phyloP scores from a whole-genome alignment of 768 basidiomycete genomes.

The Boletus bicolor region DNA sequence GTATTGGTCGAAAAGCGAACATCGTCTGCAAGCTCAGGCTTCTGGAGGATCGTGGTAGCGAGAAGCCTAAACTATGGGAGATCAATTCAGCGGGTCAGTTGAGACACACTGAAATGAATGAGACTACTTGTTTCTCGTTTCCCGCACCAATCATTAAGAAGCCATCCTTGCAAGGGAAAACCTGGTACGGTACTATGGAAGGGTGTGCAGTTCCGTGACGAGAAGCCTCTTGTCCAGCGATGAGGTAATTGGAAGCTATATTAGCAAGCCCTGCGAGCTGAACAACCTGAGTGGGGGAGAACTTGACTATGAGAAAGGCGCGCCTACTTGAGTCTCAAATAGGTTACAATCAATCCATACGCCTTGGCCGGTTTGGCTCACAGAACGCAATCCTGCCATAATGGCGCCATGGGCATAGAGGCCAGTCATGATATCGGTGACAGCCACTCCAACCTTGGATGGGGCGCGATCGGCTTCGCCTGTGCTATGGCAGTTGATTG shows the following conservation, averaged over 20 bases:
- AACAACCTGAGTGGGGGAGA: not conserved
- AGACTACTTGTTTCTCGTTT: constrained; percentile 74
- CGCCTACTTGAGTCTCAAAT: constrained; percentile 80
- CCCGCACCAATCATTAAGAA: constrained; percentile 94
- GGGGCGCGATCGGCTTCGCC: constrained; percentile 85
- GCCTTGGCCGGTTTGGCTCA: constrained; percentile 81
- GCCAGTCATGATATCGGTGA: constrained; percentile 84
- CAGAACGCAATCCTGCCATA: constrained; percentile 82
- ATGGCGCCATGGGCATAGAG: constrained; percentile 92
- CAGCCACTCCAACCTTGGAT: constrained; percentile 93
- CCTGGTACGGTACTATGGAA: constrained; percentile 91
- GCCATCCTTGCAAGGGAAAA: constrained; percentile 82
- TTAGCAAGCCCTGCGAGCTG: constrained; percentile 90
- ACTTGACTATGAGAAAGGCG: not conserved
- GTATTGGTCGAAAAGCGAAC: constrained; percentile 70
- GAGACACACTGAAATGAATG: constrained; percentile 1
- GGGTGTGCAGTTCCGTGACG: constrained; percentile 93
- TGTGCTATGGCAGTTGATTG: constrained; percentile 49
- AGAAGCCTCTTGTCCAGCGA: constrained; percentile 76
- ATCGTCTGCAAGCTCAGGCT: constrained; percentile 58
- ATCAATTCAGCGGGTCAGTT: constrained; percentile 10
- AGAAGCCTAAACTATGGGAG: constrained; percentile 64
- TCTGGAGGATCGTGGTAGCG: constrained; percentile 56
- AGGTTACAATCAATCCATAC: constrained; percentile 91
- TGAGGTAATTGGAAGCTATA: constrained; percentile 90